Percentiles rank a stretch among this genome's conserved stretches.
phyloP scores from a whole-genome alignment of 192 early-diverging fungal species.

The Mycoemilia scoparia region DNA sequence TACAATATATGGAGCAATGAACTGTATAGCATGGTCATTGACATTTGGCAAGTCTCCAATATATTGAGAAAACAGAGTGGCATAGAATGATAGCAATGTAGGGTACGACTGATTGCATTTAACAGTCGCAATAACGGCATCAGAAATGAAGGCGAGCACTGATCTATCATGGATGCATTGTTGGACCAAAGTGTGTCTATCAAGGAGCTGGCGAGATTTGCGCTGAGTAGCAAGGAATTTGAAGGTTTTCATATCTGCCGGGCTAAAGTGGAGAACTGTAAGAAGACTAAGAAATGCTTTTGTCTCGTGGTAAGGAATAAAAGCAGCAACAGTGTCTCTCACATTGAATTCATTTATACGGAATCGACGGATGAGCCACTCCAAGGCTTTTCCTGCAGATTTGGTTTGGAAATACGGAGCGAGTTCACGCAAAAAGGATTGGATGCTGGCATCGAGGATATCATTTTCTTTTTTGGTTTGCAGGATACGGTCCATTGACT shows the following conservation, averaged over 20 bases:
- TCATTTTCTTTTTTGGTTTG: constrained; percentile 65
- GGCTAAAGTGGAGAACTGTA: constrained; percentile 46
- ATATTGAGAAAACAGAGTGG: constrained; percentile 18
- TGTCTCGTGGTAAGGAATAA: constrained; percentile 91
- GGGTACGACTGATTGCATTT: constrained; percentile 10
- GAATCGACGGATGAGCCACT: constrained; percentile 80
- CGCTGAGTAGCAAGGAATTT: constrained; percentile 21
- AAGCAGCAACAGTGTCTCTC: constrained; percentile 48
- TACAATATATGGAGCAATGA: constrained; percentile 16
- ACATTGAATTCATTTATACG: constrained; percentile 78
- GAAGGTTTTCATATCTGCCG: constrained; percentile 21
- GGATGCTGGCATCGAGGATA: constrained; percentile 57
- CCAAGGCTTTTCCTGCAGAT: constrained; percentile 70
- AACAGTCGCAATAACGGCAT: constrained; percentile 31
- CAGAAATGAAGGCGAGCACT: constrained; percentile 61
- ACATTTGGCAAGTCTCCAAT: constrained; percentile 10
- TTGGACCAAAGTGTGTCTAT: constrained; percentile 50
- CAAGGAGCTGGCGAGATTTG: constrained; percentile 36
- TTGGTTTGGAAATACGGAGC: constrained; percentile 74
- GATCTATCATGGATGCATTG: constrained; percentile 45
- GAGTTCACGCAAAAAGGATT: constrained; percentile 50
- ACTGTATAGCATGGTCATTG: constrained; percentile 14
- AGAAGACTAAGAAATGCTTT: constrained; percentile 70
- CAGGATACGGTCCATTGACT: constrained; percentile 57
- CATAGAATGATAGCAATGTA: constrained; percentile 18